These are phyloP conservation scores for Carex pumila DNA, from an alignment of 176 grass and related monocot species.

Conservation along the genomic window DNA sequence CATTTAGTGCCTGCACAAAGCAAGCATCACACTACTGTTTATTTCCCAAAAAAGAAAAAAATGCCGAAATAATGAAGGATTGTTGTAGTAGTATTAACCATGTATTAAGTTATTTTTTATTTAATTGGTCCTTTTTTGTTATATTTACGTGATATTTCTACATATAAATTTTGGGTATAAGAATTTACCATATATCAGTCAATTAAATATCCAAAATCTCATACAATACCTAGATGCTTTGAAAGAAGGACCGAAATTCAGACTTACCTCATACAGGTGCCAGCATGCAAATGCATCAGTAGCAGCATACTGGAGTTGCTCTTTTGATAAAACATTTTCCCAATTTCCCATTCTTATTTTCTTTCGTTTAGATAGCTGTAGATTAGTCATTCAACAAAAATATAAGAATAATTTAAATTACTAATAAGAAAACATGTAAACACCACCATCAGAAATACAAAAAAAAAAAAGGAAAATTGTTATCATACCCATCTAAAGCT, in stretches of 20 bases:
- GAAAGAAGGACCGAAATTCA: not conserved
- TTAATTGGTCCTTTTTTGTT: not conserved
- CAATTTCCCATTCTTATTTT: constrained; percentile 89
- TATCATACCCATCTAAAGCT: no score
- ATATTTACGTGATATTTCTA: not conserved
- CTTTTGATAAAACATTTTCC: constrained; percentile 55
- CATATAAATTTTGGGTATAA: not conserved
- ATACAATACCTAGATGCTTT: not conserved
- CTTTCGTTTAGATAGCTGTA: constrained; percentile 53
- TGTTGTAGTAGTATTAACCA: not conserved
- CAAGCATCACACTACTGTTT: not conserved
- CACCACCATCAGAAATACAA: not conserved
- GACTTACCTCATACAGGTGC: constrained; percentile 66
- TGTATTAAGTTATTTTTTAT: not conserved
- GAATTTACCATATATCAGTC: not conserved
- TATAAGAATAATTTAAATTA: not conserved
- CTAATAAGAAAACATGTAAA: not conserved
- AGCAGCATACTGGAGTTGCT: constrained; percentile 83
- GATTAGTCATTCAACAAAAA: not conserved
- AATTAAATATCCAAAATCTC: not conserved
- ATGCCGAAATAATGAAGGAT: not conserved
- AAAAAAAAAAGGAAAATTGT: no score
- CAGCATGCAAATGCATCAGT: constrained; percentile 90
- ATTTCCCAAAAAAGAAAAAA: not conserved
- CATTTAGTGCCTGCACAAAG: constrained; percentile 11